Percentiles rank a stretch among this genome's conserved stretches.
These are phyloP conservation scores for Sistotremastrum niveocremeum DNA, from an alignment of 768 basidiomycete species.

Conservation along the genomic window DNA sequence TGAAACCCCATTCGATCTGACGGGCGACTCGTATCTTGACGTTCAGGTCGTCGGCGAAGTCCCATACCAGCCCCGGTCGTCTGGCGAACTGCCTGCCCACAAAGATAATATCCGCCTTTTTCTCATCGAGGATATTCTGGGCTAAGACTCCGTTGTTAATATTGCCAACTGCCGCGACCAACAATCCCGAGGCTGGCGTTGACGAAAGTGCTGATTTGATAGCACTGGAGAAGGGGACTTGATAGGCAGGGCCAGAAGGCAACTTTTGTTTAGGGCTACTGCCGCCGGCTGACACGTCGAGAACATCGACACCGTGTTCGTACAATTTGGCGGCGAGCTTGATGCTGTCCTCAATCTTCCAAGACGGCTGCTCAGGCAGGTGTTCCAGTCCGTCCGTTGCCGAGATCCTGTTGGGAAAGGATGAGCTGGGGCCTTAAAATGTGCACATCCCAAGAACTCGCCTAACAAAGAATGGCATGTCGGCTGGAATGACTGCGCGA, in stretches of 20 bases:
- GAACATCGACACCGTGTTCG: conserved; percentile 56
- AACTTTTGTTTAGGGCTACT: conserved; percentile 26
- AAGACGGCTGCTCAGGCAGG: conserved; percentile 44
- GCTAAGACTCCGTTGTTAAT: conserved; percentile 43
- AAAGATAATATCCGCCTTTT: conserved; percentile 44
- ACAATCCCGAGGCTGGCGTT: conserved; percentile 12
- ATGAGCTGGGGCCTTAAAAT: too few relatives aligned
- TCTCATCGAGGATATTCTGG: conserved; percentile 42
- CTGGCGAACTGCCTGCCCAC: conserved; percentile 45
- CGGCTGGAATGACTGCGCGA: conserved; percentile 40
- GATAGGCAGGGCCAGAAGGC: conserved; percentile 28
- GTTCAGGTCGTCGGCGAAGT: conserved; percentile 43
- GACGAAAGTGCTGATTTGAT: conserved; percentile 28
- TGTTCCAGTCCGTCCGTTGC: conserved; percentile 65
- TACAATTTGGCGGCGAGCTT: conserved; percentile 43
- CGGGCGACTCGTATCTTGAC: conserved; percentile 33
- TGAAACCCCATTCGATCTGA: conserved; percentile 45
- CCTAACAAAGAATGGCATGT: conserved; percentile 67
- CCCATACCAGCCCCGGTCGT: conserved; percentile 37
- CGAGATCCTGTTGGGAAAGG: conserved; percentile 32
- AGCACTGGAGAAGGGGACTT: conserved; percentile 43
- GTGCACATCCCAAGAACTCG: too few relatives aligned
- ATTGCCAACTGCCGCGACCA: conserved; percentile 36
- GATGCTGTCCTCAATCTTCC: conserved; percentile 58
- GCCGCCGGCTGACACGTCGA: conserved; percentile 63